phyloP scores from a whole-genome alignment of 176 grass and related monocot genomes.

The Aegilops umbellulata region DNA sequence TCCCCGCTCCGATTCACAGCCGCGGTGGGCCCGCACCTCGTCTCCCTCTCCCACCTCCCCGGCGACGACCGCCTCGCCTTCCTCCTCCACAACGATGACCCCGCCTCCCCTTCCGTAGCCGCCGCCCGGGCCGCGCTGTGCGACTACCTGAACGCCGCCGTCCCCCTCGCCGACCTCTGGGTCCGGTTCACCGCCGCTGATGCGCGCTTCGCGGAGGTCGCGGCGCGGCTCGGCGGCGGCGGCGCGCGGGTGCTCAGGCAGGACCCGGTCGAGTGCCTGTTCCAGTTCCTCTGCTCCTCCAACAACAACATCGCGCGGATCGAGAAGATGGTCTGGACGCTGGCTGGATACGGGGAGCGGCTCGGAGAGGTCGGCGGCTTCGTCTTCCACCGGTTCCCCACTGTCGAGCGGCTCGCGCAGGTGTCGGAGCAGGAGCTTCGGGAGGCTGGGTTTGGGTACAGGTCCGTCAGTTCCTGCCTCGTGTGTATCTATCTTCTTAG shows the following conservation, averaged over 20 bases:
- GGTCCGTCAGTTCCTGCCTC: constrained; percentile 53
- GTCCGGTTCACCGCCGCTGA: constrained; percentile 54
- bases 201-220: constrained; percentile 64
- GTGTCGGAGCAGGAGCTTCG: constrained; percentile 86
- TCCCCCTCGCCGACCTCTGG: constrained; percentile 86
- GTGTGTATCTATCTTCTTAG: neutral
- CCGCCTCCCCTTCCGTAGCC: neutral
- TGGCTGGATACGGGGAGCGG: constrained; percentile 61
- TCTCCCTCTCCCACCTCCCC: constrained; percentile 70
- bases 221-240: constrained; percentile 47
- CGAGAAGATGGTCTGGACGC: constrained; percentile 87
- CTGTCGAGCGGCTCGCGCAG: constrained; percentile 50
- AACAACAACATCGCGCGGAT: constrained; percentile 96
- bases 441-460: constrained; percentile 85
- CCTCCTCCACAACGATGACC: constrained; percentile 39
- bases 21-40: constrained; percentile 69
- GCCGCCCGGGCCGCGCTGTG: constrained; percentile 43
- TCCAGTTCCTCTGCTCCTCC: constrained; percentile 97
- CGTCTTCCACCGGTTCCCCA: constrained; percentile 79
- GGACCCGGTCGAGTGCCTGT: constrained; percentile 85
- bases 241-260: constrained; percentile 76
- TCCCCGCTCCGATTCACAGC: constrained; percentile 63
- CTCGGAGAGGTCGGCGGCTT: constrained; percentile 72
- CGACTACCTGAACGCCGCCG: constrained; percentile 69
- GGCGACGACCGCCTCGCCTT: constrained; percentile 54